These are phyloP conservation scores for Selaginella tamariscina DNA, from an alignment of 75 land plant species.

Conservation along the genomic window DNA sequence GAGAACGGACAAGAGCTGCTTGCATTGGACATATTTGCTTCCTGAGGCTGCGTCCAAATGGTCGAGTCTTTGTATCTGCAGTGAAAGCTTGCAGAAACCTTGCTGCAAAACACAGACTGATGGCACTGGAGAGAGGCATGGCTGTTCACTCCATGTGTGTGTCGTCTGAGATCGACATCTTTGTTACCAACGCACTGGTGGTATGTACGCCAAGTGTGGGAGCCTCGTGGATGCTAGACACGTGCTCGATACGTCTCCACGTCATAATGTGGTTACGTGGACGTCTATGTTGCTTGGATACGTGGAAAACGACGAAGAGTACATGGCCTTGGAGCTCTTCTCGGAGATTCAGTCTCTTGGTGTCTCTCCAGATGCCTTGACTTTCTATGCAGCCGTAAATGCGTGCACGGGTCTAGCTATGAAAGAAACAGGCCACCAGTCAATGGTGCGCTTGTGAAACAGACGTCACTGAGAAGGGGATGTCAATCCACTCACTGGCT, in stretches of 20 bases:
- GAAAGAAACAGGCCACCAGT: not conserved
- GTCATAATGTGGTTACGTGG: not conserved
- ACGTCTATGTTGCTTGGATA: not conserved
- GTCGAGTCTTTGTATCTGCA: not conserved
- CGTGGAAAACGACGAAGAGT: not conserved
- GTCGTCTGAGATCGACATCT: not conserved
- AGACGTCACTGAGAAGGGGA: not conserved
- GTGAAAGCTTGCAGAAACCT: not conserved
- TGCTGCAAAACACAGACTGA: not conserved
- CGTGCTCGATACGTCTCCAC: not conserved
- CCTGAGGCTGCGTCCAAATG: not conserved
- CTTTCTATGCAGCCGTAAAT: not conserved
- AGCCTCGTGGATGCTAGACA: not conserved
- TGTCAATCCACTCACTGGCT: not conserved
- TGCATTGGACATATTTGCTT: not conserved
- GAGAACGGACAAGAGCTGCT: not conserved
- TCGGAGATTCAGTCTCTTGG: not conserved
- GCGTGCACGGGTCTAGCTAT: not conserved
- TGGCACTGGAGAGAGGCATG: not conserved
- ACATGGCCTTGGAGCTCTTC: not conserved
- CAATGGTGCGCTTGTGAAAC: not conserved
- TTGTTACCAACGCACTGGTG: not conserved
- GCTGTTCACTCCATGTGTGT: not conserved
- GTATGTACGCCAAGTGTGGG: not conserved
- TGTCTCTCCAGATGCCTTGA: not conserved